phyloP scores from a whole-genome alignment of 257 asterid species.

The Solanum paucissectum region DNA sequence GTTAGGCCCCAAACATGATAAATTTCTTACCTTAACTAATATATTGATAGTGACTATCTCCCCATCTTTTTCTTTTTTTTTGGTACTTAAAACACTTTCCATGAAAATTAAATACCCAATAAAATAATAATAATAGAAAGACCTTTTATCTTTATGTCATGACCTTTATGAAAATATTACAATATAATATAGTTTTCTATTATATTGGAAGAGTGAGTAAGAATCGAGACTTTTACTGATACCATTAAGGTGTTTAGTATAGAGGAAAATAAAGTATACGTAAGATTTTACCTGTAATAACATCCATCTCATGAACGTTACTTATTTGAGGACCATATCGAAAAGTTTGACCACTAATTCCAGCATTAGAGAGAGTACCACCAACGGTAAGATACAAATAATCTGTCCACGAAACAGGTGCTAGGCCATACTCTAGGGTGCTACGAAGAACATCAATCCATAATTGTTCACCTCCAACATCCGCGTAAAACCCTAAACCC shows the following conservation, averaged over 20 bases:
- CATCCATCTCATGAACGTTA: slow-evolving; percentile 60
- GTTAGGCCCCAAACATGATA: slow-evolving; percentile 1
- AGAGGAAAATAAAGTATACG: background rate
- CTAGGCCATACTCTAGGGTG: slow-evolving; percentile 30
- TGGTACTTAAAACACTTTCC: background rate
- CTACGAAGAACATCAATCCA: slow-evolving; percentile 52
- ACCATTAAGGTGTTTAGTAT: background rate
- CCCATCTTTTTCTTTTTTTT: background rate
- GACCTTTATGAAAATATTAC: too few relatives aligned
- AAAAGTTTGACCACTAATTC: slow-evolving; percentile 65
- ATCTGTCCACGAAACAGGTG: slow-evolving; percentile 69
- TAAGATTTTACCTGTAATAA: slow-evolving; percentile 41
- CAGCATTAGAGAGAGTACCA: slow-evolving; percentile 70
- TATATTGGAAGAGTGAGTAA: background rate
- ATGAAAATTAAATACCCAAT: background rate
- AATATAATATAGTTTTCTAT: background rate
- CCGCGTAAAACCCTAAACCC: slow-evolving; percentile 39
- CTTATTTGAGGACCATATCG: slow-evolving; percentile 61
- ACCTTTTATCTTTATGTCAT: background rate
- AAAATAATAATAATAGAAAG: background rate
- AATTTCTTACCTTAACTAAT: background rate
- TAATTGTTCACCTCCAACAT: slow-evolving; percentile 57
- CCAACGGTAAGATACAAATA: slow-evolving; percentile 60
- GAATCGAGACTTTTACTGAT: background rate
- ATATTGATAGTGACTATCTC: background rate